A percentile compares a stretch with the other conserved stretches of the same genome.
phyloP scores from a whole-genome alignment of 371 early-diverging fungal genomes.

The Sanchytrium tribonematis region DNA sequence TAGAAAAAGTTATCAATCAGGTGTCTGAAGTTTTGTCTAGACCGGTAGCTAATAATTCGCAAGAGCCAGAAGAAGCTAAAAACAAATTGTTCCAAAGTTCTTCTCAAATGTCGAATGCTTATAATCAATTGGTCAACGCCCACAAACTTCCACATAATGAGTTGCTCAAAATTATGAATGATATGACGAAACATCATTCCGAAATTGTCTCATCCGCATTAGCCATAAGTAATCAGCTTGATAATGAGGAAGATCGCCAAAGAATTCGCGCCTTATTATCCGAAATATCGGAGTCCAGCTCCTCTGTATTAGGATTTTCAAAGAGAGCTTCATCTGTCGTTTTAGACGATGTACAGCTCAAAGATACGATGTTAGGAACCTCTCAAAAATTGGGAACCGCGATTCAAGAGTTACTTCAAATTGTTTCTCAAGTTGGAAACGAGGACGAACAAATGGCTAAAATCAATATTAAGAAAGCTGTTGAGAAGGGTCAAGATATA shows the following conservation, averaged over 20 bases:
- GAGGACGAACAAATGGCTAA: background rate
- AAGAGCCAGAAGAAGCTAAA: background rate
- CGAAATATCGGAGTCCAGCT: background rate
- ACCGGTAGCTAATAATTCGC: background rate
- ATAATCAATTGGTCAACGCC: conserved; percentile 9
- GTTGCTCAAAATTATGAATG: background rate
- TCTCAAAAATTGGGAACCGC: background rate
- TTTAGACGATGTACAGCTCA: background rate
- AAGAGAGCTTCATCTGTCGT: background rate
- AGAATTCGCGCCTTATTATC: background rate
- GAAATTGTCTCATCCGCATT: background rate
- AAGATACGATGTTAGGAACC: background rate
- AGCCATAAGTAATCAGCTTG: background rate
- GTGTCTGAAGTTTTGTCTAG: conserved; percentile 2
- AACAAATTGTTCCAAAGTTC: conserved; percentile 7
- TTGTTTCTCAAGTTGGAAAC: background rate
- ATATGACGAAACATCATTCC: background rate
- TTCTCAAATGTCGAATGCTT: conserved; percentile 12
- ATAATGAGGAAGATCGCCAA: background rate
- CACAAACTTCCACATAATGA: background rate
- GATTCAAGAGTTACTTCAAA: background rate
- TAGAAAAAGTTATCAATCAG: conserved; percentile 7
- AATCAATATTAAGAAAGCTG: background rate
- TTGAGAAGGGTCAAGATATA: background rate
- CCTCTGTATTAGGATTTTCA: background rate